phyloP scores from a whole-genome alignment of 2,329 filamentous ascomycete genomes.

The Thielaviopsis musarum region DNA sequence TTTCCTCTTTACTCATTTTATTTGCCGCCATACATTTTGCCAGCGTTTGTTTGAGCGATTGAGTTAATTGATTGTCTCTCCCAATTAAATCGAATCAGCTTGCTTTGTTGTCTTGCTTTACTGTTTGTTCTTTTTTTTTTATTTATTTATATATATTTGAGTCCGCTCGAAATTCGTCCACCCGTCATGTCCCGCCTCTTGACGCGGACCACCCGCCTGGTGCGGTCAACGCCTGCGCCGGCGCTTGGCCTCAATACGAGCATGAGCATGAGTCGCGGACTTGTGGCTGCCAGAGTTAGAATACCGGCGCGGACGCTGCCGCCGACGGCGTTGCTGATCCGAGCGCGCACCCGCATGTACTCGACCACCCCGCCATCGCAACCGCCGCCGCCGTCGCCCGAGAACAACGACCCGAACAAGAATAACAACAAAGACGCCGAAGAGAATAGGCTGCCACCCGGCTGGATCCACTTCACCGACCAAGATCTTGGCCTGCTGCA shows the following conservation, averaged over 20 bases:
- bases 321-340: conserved; percentile 13
- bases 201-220: conserved; percentile 48
- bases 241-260: not conserved
- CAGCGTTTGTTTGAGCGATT: no score
- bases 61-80: no score
- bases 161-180: not conserved
- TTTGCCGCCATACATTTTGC: no score
- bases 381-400: conserved; percentile 18
- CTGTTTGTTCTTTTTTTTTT: no score
- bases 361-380: conserved; percentile 21
- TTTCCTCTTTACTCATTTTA: no score
- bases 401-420: conserved; percentile 22
- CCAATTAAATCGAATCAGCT: no score
- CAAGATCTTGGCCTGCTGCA: conserved; percentile 36
- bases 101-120: no score
- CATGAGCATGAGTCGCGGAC: not conserved
- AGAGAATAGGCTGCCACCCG: conserved; percentile 21
- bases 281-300: not conserved
- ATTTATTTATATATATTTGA: not conserved
- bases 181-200: conserved; percentile 46
- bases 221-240: conserved; percentile 34
- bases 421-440: conserved; percentile 9
- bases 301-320: conserved; percentile 6
- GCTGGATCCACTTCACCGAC: conserved; percentile 30
- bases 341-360: conserved; percentile 21